Evolutionary conservation across 495 filamentous ascomycete species (phyloP).

Genomic region (Hamigera avellanea): DNA sequence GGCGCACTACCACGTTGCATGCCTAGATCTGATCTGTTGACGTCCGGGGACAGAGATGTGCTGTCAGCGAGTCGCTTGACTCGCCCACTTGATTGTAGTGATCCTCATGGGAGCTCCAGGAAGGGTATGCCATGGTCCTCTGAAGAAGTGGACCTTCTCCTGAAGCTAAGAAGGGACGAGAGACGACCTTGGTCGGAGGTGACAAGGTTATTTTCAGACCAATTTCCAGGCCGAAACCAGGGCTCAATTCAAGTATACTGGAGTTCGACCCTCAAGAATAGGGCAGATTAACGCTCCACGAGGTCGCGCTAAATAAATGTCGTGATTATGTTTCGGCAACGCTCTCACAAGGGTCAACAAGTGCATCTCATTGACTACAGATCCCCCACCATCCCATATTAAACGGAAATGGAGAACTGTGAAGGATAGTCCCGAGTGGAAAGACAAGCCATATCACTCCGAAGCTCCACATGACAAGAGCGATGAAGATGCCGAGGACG

Average conservation of each 20-base stretch:
- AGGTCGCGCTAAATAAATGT: too few species aligned
- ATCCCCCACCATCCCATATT: slow-evolving; percentile 64
- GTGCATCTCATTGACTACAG: too few species aligned
- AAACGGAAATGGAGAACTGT: slow-evolving; percentile 42
- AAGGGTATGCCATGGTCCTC: slow-evolving; percentile 10
- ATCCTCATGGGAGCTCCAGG: slow-evolving; percentile 5
- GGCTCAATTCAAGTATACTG: slow-evolving; percentile 13
- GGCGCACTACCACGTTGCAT: slow-evolving; percentile 9
- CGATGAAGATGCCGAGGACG: slow-evolving; percentile 40
- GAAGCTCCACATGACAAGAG: slow-evolving; percentile 49
- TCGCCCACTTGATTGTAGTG: not conserved
- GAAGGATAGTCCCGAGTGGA: slow-evolving; percentile 26
- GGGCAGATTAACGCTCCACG: too few species aligned
- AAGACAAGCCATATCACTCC: slow-evolving; percentile 52
- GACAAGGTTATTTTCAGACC: slow-evolving; percentile 11
- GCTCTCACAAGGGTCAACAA: too few species aligned
- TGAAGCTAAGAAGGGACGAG: slow-evolving; percentile 13
- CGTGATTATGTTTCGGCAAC: too few species aligned
- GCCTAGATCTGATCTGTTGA: slow-evolving; percentile 1
- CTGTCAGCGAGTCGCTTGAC: slow-evolving; percentile 3
- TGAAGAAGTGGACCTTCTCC: slow-evolving; percentile 13
- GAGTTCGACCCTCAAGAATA: slow-evolving; percentile 12
- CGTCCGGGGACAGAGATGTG: slow-evolving; percentile 5
- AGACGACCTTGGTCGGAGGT: slow-evolving; percentile 12
- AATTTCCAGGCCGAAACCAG: slow-evolving; percentile 9